These are phyloP conservation scores for Diaporthe sp. DNA, from an alignment of 2,329 filamentous ascomycete genomes.

Conservation along the genomic window DNA sequence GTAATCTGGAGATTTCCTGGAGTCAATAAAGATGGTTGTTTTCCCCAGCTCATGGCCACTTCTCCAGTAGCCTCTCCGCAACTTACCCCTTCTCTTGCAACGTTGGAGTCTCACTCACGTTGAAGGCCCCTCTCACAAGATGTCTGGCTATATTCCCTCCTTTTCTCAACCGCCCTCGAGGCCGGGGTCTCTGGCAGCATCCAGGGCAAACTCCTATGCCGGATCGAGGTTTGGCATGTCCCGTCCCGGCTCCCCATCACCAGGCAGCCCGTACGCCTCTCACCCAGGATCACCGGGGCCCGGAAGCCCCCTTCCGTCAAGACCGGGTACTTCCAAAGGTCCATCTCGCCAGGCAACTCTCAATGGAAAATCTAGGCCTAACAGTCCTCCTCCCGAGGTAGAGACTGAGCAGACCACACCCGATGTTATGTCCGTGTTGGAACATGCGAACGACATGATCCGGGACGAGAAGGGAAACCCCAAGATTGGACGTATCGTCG, in stretches of 20 bases:
- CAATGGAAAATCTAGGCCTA: constrained; percentile 33
- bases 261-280: constrained; percentile 20
- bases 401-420: constrained; percentile 40
- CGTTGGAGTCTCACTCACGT: constrained; percentile 23
- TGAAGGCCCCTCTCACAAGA: constrained; percentile 12
- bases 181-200: constrained; percentile 40
- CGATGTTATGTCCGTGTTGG: constrained; percentile 38
- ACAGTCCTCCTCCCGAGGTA: constrained; percentile 17
- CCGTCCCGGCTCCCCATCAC: constrained; percentile 17
- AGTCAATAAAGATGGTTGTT: constrained; percentile 32
- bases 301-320: constrained; percentile 37
- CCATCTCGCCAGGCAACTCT: constrained; percentile 27
- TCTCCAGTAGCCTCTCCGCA: constrained; percentile 20
- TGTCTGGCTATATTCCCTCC: constrained; percentile 40
- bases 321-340: constrained; percentile 36
- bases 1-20: constrained; percentile 32
- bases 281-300: constrained; percentile 29
- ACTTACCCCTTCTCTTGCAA: constrained; percentile 18
- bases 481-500: constrained; percentile 53
- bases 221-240: constrained; percentile 30
- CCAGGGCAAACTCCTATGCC: constrained; percentile 39
- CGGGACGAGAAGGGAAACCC: constrained; percentile 42
- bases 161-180: constrained; percentile 38
- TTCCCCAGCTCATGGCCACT: constrained; percentile 37
- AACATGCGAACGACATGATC: constrained; percentile 32